Percentiles rank a stretch among this genome's conserved stretches.
phyloP scores from a whole-genome alignment of 2,329 filamentous ascomycete species.

The Exophiala bonariae region DNA sequence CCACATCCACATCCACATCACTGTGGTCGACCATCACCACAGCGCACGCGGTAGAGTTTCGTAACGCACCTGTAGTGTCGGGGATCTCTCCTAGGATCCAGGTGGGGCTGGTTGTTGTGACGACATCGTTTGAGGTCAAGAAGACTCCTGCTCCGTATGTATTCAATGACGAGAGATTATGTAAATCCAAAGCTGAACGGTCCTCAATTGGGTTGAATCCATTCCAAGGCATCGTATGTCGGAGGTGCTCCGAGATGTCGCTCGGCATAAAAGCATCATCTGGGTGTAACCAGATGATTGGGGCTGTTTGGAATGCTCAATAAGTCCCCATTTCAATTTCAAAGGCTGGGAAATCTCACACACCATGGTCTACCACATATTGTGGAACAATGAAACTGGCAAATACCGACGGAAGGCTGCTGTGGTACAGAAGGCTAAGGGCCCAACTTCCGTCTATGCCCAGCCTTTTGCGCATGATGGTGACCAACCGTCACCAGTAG shows the following conservation, averaged over 20 bases:
- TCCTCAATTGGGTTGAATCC: conserved; percentile 42
- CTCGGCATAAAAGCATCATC: conserved; percentile 51
- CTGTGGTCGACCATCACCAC: conserved; percentile 61
- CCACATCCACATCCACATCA: conserved; percentile 57
- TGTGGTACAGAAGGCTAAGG: too few species aligned
- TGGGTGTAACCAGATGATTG: conserved; percentile 52
- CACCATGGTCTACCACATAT: too few species aligned
- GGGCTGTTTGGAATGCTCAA: conserved; percentile 38
- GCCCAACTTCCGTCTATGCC: too few species aligned
- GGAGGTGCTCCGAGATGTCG: conserved; percentile 47
- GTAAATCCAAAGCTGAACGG: conserved; percentile 42
- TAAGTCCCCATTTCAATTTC: too few species aligned
- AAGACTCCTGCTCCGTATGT: conserved; percentile 45
- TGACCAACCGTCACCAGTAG: too few species aligned
- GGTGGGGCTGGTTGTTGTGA: conserved; percentile 34
- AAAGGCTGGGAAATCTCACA: too few species aligned
- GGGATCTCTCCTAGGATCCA: conserved; percentile 57
- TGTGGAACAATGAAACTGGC: too few species aligned
- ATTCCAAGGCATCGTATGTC: conserved; percentile 46
- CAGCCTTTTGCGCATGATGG: too few species aligned
- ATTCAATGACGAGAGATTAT: conserved; percentile 51
- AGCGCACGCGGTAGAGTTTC: conserved; percentile 50
- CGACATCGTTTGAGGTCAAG: conserved; percentile 49
- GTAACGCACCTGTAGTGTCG: conserved; percentile 51
- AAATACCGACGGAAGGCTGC: too few species aligned